Evolutionary conservation across 1,139 yeast species (phyloP).

Genomic region (Yamadazyma oceani): DNA sequence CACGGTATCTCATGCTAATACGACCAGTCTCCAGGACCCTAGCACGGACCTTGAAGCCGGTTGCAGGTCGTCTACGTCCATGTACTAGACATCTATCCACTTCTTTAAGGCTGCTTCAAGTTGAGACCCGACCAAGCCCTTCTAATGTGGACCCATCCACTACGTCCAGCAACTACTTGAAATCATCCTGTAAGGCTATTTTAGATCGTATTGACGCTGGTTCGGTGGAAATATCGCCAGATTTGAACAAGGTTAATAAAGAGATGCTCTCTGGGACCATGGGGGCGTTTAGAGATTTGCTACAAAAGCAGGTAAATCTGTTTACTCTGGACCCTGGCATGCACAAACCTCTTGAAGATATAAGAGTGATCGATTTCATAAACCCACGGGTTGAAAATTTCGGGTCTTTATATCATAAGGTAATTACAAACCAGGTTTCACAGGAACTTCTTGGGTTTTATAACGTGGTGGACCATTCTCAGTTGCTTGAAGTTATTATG

Average conservation of each 20-base stretch:
- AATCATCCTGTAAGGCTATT: too few relatives aligned
- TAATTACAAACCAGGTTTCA: slow-evolving; percentile 23
- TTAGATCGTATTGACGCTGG: too few relatives aligned
- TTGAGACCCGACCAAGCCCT: too few relatives aligned
- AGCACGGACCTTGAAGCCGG: too few relatives aligned
- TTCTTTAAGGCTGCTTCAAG: too few relatives aligned
- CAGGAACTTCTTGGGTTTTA: slow-evolving; percentile 18
- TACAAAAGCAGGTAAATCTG: not conserved
- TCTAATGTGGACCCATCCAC: too few relatives aligned
- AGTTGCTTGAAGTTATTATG: slow-evolving; percentile 22
- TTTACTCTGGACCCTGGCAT: not conserved
- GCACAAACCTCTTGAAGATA: not conserved
- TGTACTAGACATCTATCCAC: too few relatives aligned
- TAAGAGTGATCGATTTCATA: slow-evolving; percentile 23
- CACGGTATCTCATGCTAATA: too few relatives aligned
- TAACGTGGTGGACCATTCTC: slow-evolving; percentile 18
- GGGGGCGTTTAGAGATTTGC: not conserved
- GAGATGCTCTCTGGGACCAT: not conserved
- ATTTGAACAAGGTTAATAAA: not conserved
- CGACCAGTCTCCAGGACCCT: too few relatives aligned
- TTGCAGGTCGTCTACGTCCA: too few relatives aligned
- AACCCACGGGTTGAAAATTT: slow-evolving; percentile 30
- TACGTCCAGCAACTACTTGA: too few relatives aligned
- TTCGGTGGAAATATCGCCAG: too few relatives aligned
- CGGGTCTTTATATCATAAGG: slow-evolving; percentile 19